Percentiles rank a stretch among this genome's conserved stretches.
These are phyloP conservation scores for Moringa oleifera DNA, from an alignment of 345 rosid species.

Conservation along the genomic window DNA sequence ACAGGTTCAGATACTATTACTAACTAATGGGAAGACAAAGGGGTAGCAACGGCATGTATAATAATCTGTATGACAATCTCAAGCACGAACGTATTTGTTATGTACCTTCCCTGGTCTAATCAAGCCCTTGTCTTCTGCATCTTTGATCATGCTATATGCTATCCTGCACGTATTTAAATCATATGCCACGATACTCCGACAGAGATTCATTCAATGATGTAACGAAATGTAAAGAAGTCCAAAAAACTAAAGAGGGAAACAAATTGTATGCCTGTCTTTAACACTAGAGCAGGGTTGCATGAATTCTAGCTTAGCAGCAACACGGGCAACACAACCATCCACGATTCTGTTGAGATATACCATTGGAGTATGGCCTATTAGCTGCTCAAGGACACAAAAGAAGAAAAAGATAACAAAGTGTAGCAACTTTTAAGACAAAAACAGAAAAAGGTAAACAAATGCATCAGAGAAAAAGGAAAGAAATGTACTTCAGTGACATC, in stretches of 20 bases:
- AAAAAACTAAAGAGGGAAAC: neutral
- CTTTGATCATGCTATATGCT: conserved; percentile 38
- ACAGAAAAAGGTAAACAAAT: too few relatives aligned
- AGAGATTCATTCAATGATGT: neutral
- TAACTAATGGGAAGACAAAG: neutral
- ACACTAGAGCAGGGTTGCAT: conserved; percentile 28
- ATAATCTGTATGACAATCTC: neutral
- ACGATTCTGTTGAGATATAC: conserved; percentile 34
- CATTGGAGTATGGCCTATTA: conserved; percentile 35
- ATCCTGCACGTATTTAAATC: conserved; percentile 12
- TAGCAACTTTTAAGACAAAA: neutral
- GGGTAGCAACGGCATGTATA: neutral
- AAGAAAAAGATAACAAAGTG: too few relatives aligned
- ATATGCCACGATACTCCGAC: neutral
- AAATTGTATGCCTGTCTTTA: conserved; percentile 29
- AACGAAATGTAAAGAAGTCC: too few relatives aligned
- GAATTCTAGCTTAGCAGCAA: conserved; percentile 41
- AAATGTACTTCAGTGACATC: conserved; percentile 36
- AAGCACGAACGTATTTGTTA: neutral
- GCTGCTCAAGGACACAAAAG: conserved; percentile 17
- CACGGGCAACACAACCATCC: conserved; percentile 34
- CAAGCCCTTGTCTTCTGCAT: conserved; percentile 42
- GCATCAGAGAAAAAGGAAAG: neutral
- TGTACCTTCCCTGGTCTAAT: conserved; percentile 36
- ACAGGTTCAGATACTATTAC: too few relatives aligned